phyloP scores from a whole-genome alignment of 805 yeast genomes.

The Wickerhamomyces canadensis region DNA sequence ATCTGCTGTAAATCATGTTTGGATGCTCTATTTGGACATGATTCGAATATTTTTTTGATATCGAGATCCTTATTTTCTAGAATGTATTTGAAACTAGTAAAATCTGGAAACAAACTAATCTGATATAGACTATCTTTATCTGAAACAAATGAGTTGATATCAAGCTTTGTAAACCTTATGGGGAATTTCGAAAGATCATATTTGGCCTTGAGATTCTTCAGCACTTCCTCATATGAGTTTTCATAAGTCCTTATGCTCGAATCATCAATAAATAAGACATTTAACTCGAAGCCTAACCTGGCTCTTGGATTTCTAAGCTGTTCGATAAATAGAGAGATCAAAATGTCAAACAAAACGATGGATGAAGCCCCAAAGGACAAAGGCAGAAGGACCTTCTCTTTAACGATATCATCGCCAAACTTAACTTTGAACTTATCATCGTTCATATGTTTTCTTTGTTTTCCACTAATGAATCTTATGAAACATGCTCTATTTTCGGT shows the following conservation, averaged over 20 bases:
- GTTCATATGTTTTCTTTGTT: conserved; percentile 72
- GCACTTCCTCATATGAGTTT: conserved; percentile 10
- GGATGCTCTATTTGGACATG: conserved; percentile 51
- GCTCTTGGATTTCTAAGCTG: conserved; percentile 62
- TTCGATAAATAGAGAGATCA: conserved; percentile 53
- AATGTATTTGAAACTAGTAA: conserved; percentile 8
- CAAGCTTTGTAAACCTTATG: conserved; percentile 34
- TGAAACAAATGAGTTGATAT: conserved; percentile 35
- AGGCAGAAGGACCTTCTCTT: conserved; percentile 50
- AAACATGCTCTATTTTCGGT: conserved; percentile 44
- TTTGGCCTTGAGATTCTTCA: conserved; percentile 13
- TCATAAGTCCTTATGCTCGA: conserved; percentile 18
- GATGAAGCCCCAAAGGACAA: conserved; percentile 67
- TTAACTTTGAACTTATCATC: conserved; percentile 69
- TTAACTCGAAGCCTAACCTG: conserved; percentile 58
- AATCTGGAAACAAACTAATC: conserved; percentile 28
- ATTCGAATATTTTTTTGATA: conserved; percentile 31
- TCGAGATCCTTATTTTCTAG: conserved; percentile 7
- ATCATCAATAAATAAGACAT: conserved; percentile 45
- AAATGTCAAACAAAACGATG: conserved; percentile 60
- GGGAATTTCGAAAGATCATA: conserved; percentile 24
- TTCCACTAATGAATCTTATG: conserved; percentile 63
- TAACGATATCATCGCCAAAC: conserved; percentile 40
- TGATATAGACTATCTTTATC: conserved; percentile 24
- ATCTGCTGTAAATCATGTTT: conserved; percentile 54